phyloP scores from a whole-genome alignment of 2,329 filamentous ascomycete genomes.

The Paecilomyces dactylethromorphus region DNA sequence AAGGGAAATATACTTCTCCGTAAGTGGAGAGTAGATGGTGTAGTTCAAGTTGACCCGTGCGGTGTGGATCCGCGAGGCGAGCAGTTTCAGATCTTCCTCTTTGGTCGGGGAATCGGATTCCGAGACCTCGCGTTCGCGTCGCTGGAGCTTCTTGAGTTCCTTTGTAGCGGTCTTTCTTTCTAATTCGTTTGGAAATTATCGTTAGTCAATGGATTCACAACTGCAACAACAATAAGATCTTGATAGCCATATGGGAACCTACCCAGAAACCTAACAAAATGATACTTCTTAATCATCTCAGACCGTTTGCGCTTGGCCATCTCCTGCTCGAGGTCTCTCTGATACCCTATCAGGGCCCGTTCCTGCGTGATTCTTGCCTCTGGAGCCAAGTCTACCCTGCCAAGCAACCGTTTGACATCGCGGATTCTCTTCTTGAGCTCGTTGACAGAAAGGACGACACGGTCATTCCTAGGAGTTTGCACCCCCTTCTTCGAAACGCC shows the following conservation, averaged over 20 bases:
- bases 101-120: slow-evolving; percentile 22
- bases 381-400: slow-evolving; percentile 44
- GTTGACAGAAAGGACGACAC: slow-evolving; percentile 32
- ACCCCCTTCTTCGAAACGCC: slow-evolving; percentile 1
- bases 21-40: slow-evolving; percentile 55
- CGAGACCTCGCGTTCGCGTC: slow-evolving; percentile 33
- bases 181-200: slow-evolving; percentile 11
- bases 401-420: slow-evolving; percentile 48
- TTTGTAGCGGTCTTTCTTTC: slow-evolving; percentile 38
- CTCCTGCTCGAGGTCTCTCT: slow-evolving; percentile 49
- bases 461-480: slow-evolving; percentile 1
- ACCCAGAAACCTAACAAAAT: slow-evolving; percentile 61
- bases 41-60: slow-evolving; percentile 57
- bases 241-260: slow-evolving; percentile 6
- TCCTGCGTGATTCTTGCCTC: slow-evolving; percentile 53
- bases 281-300: slow-evolving; percentile 55
- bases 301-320: slow-evolving; percentile 44
- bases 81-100: slow-evolving; percentile 16
- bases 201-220: neutral
- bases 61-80: slow-evolving; percentile 36
- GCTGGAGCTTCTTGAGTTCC: slow-evolving; percentile 27
- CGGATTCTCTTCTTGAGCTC: slow-evolving; percentile 52
- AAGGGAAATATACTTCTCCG: slow-evolving; percentile 53
- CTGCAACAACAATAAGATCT: neutral
- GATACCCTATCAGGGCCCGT: slow-evolving; percentile 50